These are phyloP conservation scores for Lentinula edodes DNA, from an alignment of 768 basidiomycete genomes.

Conservation along the genomic window DNA sequence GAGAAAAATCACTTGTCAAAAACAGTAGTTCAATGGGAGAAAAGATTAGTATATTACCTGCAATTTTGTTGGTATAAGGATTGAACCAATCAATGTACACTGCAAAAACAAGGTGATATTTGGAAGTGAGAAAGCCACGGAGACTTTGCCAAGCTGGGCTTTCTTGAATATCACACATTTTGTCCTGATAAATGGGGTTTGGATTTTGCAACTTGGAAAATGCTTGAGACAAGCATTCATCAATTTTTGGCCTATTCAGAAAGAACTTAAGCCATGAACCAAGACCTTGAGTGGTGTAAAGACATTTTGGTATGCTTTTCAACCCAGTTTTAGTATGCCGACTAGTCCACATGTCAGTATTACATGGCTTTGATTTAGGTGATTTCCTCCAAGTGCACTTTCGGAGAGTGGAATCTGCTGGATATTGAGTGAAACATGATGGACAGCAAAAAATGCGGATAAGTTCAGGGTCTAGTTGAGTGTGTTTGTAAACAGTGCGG, in stretches of 20 bases:
- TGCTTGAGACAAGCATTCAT: constrained; percentile 12
- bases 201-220: constrained; percentile 8
- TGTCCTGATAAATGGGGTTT: not conserved
- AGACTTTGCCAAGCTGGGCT: constrained; percentile 21
- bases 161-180: constrained; percentile 18
- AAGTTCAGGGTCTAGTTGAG: constrained; percentile 17
- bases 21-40: constrained; percentile 2
- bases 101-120: constrained; percentile 14
- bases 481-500: constrained; percentile 14
- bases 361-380: constrained; percentile 13
- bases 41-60: constrained; percentile 10
- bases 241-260: constrained; percentile 18
- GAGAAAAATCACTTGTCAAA: not conserved
- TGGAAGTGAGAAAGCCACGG: constrained; percentile 7
- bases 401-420: constrained; percentile 9
- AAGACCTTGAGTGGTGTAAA: constrained; percentile 21
- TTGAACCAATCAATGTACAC: constrained; percentile 33
- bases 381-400: constrained; percentile 15
- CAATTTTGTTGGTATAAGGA: constrained; percentile 19
- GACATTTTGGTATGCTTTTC: constrained; percentile 13
- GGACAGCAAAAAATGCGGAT: constrained; percentile 19
- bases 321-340: constrained; percentile 10
- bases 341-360: constrained; percentile 15
- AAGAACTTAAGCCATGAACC: constrained; percentile 23
- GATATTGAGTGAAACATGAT: constrained; percentile 17